Conservation (phyloP, 148 eudicot genomes). For the Persicaria tinctoria region DNA sequence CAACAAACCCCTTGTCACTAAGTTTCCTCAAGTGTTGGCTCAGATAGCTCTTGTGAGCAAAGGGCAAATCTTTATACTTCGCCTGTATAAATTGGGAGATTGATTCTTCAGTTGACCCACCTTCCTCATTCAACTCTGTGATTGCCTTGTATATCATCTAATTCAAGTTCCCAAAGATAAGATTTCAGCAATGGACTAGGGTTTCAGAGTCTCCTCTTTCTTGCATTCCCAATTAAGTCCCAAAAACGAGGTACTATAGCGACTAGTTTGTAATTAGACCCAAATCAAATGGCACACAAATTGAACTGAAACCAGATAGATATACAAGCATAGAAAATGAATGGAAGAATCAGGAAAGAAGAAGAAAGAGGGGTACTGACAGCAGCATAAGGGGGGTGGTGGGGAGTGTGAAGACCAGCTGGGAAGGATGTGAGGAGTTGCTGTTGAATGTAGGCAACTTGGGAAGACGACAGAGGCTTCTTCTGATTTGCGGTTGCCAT, state of each 20-base stretch:
- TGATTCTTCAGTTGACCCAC: conserved; percentile 28
- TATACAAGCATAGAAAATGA: background rate
- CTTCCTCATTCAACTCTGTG: conserved; percentile 25
- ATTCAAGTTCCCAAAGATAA: conserved; percentile 4
- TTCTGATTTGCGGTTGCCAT: conserved; percentile 3
- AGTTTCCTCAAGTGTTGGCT: conserved; percentile 27
- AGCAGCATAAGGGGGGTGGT: conserved; percentile 4
- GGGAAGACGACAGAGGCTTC: background rate
- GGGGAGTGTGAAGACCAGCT: conserved; percentile 4
- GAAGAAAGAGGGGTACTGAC: background rate
- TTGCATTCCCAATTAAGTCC: too few species aligned
- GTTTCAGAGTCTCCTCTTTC: background rate
- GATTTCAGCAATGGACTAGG: background rate
- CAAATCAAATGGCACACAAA: too few species aligned
- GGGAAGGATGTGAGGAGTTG: background rate
- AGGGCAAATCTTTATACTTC: conserved; percentile 28
- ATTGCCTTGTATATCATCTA: conserved; percentile 34
- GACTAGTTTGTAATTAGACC: too few species aligned
- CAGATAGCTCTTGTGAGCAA: conserved; percentile 26
- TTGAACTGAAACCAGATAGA: background rate
- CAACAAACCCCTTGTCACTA: conserved; percentile 19
- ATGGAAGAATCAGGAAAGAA: background rate
- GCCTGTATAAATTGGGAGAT: conserved; percentile 21
- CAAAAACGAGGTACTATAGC: too few species aligned
- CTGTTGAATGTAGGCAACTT: background rate